A percentile compares a stretch with the other conserved stretches of the same genome.
Evolutionary conservation across 2,329 filamentous ascomycete species (phyloP).

Genomic region (Anthostomella pinea): DNA sequence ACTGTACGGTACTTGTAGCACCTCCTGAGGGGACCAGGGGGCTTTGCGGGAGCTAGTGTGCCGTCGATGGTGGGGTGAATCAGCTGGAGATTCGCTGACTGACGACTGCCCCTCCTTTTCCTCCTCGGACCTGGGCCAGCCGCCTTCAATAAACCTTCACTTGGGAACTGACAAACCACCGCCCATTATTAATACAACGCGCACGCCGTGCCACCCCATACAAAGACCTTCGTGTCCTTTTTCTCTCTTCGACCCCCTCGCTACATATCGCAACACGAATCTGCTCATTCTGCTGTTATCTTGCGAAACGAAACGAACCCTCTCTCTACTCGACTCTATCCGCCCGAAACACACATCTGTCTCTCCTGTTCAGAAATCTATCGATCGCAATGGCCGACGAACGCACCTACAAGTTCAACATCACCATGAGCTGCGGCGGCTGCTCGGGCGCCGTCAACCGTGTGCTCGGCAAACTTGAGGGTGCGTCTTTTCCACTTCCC

Average conservation of each 20-base stretch:
- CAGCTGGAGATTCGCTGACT: no score
- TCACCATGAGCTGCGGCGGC: constrained; percentile 91
- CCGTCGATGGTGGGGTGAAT: constrained; percentile 1
- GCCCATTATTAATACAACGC: constrained; percentile 15
- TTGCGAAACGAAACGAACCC: no score
- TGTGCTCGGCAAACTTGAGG: constrained; percentile 87
- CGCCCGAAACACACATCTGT: no score
- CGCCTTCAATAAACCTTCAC: no score
- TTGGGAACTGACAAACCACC: constrained; percentile 3
- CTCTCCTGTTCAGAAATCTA: no score
- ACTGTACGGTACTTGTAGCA: constrained; percentile 19
- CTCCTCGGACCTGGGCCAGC: no score
- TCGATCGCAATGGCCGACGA: constrained; percentile 64
- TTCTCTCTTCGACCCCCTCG: background rate
- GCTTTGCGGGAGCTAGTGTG: background rate
- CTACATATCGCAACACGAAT: background rate
- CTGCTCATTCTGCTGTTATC: constrained; percentile 3
- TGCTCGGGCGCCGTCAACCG: constrained; percentile 93
- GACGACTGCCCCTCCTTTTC: background rate
- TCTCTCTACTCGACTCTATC: no score
- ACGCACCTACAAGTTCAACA: constrained; percentile 93
- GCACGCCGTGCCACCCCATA: constrained; percentile 1
- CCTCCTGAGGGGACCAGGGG: constrained; percentile 4
- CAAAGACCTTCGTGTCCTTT: constrained; percentile 11
- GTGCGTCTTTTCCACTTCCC: constrained; percentile 46